Evolutionary conservation across 305 asterid species (phyloP).

Genomic region (Solanum hybrid): DNA sequence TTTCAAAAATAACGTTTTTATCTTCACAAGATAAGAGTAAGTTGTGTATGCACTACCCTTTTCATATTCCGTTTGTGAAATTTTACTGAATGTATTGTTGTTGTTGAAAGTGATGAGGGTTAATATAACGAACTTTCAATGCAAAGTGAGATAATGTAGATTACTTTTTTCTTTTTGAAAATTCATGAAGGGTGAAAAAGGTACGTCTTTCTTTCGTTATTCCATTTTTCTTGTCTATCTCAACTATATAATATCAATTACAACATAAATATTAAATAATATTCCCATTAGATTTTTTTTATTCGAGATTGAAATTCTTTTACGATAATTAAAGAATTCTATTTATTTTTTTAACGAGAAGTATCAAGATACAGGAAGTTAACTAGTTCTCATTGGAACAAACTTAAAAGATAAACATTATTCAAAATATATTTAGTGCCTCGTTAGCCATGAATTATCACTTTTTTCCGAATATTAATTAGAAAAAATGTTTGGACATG

Average conservation of each 20-base stretch:
- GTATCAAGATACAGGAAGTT: neutral
- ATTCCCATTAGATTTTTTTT: neutral
- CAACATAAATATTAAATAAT: neutral
- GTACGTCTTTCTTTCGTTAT: neutral
- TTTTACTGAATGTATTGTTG: neutral
- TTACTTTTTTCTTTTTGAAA: neutral
- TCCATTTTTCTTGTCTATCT: neutral
- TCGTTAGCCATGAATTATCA: neutral
- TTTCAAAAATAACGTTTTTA: neutral
- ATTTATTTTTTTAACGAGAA: neutral
- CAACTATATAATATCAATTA: neutral
- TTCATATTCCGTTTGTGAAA: too few species aligned
- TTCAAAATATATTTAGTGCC: neutral
- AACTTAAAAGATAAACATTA: neutral
- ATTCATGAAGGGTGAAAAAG: neutral
- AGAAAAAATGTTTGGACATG: neutral
- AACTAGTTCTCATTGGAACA: neutral
- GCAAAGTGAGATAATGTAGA: neutral
- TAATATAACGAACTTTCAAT: neutral
- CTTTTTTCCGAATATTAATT: neutral
- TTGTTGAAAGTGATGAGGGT: neutral
- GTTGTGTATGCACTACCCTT: neutral
- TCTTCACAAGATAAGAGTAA: neutral
- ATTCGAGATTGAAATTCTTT: neutral
- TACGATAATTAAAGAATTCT: neutral